phyloP scores from a whole-genome alignment of 73 alveolate genomes.

The Paramecium primaurelia region DNA sequence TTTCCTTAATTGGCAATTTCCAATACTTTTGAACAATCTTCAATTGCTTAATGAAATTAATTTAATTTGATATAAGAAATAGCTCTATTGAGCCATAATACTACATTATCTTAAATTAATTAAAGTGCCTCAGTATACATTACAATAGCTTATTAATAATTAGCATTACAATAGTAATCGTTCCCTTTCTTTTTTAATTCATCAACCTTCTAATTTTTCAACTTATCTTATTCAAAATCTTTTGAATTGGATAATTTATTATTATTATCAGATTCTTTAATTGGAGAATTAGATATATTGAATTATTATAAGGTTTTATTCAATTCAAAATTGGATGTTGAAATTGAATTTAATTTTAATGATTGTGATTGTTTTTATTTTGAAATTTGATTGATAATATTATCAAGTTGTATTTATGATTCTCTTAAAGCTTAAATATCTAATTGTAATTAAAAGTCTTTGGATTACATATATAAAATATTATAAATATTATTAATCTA shows the following conservation, averaged over 20 bases:
- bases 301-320: not conserved
- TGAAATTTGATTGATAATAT: not conserved
- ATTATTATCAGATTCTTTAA: not conserved
- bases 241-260: not conserved
- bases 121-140: conserved; percentile 92
- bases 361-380: not conserved
- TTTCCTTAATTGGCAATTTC: conserved; percentile 94
- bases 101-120: conserved; percentile 80
- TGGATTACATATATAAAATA: not conserved
- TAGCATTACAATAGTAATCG: not conserved
- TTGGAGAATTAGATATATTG: not conserved
- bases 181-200: not conserved
- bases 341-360: not conserved
- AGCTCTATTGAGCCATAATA: conserved; percentile 96
- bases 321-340: not conserved
- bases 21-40: conserved; percentile 92
- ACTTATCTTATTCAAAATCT: not conserved
- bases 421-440: not conserved
- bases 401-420: not conserved
- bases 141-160: conserved; percentile 70
- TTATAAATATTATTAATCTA: not conserved
- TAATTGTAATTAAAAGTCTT: not conserved
- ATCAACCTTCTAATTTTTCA: not conserved
- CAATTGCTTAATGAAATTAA: conserved; percentile 86
- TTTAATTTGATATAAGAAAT: conserved; percentile 90